Evolutionary conservation across 2,329 filamentous ascomycete species (phyloP).

Genomic region (Venturia asperata): DNA sequence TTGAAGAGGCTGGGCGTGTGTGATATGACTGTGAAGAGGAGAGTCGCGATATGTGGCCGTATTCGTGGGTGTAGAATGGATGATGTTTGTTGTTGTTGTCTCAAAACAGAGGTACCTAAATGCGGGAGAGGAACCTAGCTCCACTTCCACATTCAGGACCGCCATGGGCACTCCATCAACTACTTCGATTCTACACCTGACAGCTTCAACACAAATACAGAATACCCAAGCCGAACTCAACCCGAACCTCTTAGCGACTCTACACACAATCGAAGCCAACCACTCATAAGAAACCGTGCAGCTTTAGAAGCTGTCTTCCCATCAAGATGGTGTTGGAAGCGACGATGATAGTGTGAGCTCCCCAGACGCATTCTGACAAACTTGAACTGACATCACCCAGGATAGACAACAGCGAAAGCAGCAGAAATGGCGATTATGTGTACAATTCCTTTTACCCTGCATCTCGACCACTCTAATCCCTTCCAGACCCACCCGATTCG

Average conservation of each 20-base stretch:
- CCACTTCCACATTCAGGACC: not conserved
- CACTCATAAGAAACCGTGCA: conserved; percentile 16
- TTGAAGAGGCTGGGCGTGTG: not conserved
- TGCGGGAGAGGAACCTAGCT: not conserved
- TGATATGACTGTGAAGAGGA: not conserved
- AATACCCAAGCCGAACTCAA: not conserved
- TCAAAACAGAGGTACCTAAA: not conserved
- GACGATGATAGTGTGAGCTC: conserved; percentile 81
- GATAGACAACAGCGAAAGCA: conserved; percentile 98
- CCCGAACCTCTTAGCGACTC: too few species aligned
- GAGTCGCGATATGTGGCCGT: not conserved
- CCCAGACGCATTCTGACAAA: conserved; percentile 22
- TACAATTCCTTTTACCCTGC: conserved; percentile 28
- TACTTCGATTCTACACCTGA: not conserved
- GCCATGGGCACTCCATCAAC: not conserved
- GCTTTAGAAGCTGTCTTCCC: conserved; percentile 25
- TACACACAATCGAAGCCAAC: not conserved
- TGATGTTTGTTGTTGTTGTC: conserved; percentile 9
- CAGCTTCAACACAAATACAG: not conserved
- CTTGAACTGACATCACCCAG: conserved; percentile 35
- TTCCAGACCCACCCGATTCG: conserved; percentile 82
- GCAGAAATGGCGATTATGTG: conserved; percentile 88
- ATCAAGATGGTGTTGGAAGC: conserved; percentile 94
- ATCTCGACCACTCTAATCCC: conserved; percentile 22
- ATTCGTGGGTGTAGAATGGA: not conserved